A percentile compares a stretch with the other conserved stretches of the same genome.
Evolutionary conservation across 108 stramenopile genomes (phyloP).

Genomic region (Thalassiosira profunda): DNA sequence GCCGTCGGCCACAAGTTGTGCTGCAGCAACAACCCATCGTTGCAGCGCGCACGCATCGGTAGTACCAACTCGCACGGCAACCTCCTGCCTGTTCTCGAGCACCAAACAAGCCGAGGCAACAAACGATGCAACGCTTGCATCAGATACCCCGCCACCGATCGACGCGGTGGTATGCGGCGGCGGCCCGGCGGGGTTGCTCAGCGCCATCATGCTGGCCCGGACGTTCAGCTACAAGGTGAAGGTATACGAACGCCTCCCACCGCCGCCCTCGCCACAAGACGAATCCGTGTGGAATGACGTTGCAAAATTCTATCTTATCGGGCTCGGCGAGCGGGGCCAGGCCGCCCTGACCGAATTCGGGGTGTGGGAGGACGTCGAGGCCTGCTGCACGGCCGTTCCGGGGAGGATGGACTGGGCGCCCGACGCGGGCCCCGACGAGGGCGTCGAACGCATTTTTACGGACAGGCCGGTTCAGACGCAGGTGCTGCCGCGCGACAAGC

Average conservation of each 20-base stretch:
- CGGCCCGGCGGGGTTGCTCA: constrained; percentile 75
- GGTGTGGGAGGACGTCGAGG: constrained; percentile 70
- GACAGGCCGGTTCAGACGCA: constrained; percentile 69
- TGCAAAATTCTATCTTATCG: constrained; percentile 78
- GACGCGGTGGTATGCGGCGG: constrained; percentile 72
- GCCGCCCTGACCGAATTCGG: constrained; percentile 70
- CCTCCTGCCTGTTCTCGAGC: no score
- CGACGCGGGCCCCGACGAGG: constrained; percentile 58
- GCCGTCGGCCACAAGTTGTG: no score
- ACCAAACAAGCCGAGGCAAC: no score
- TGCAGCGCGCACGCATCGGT: no score
- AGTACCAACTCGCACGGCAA: no score
- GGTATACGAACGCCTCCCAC: constrained; percentile 65
- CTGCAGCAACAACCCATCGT: no score
- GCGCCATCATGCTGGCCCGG: constrained; percentile 68
- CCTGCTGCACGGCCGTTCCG: constrained; percentile 62
- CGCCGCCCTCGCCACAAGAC: constrained; percentile 67
- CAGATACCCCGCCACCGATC: neutral
- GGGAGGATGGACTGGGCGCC: constrained; percentile 91
- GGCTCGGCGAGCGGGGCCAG: constrained; percentile 88
- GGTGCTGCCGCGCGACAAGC: constrained; percentile 81
- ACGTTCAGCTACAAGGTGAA: constrained; percentile 40
- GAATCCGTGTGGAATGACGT: constrained; percentile 65
- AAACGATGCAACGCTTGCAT: no score
- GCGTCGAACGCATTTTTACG: constrained; percentile 74